Base-by-base conservation (phyloP, 345 rosid genomes). In the Murraya paniculata region DNA sequence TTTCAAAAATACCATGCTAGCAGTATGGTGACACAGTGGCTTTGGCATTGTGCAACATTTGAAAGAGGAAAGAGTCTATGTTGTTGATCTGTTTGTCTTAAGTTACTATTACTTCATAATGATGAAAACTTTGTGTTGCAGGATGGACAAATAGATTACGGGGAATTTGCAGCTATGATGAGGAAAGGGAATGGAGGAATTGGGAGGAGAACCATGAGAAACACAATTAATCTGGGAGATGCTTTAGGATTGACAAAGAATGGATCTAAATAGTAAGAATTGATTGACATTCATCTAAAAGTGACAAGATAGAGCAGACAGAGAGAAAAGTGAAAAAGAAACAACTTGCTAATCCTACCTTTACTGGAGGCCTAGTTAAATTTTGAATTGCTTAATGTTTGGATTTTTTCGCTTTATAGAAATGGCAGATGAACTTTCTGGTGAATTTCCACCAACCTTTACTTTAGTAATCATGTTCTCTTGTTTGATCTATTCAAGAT, bases 101-200 rank as follows among this genome's bases (percentile, higher is more conserved):
- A 21, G 48, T 21, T 21, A 21, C 60, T 48, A 21, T 57, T 39
- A 38, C 64, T 56, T 53, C 4, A 21, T 22, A n/a, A n/a, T 48
- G 9, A 64, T 9, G 36, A 6, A 55, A 70, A 30, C 9, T 30
- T 68, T 68, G 74, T 25, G 36, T 60, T 76, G 82, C 86, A 91
- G 95, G 95, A 91, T 86, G 95, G 95, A 28, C 89, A 86, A 78
- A 91, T 91, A 78, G 91, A 90, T 78, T 91, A 91, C 77, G 91
- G 83, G 41, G 95, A 91, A 69, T 91, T 91, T 85, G 91, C 88
- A 18, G 92, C 93, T 10, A 91, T 91, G 95, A 91, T 91, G 95
- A 84, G 90, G 87, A 90, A 82, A 82, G 95, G 92, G 72, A 90
- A 90, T 56, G 91, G 91, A 36, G 91, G 87, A 35, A 79, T 87